Base-by-base conservation (phyloP, 306 rosid genomes). In the Trifolium fragiferum region DNA sequence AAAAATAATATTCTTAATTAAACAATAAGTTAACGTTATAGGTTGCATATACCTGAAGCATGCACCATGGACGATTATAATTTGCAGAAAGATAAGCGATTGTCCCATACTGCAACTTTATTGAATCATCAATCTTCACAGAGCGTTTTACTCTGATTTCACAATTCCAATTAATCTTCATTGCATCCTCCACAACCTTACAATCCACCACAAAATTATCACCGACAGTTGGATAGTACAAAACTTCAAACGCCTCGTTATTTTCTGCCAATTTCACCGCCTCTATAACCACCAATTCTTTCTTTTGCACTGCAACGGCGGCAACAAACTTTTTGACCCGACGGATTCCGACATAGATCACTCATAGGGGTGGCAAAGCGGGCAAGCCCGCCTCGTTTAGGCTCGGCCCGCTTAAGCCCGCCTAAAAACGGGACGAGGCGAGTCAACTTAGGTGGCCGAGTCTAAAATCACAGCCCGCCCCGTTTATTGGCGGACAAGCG, bases 111-210 rank as follows among this genome's bases (percentile, higher is more conserved):
- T 37, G 10, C 2, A 37, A 1, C 0, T 1, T 0, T 7, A 8
- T 81, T 25, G 90, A 77, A 71, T 86, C 89, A 35, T 82, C 92
- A 0, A 88, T 71, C 79, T 92, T 92, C 82, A 69, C 7, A 1
- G 86, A 70, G 82, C 82, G 80, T 73, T 90, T 90, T 49, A 90
- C 89, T 80, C 87, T 88, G 76, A 84, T 62, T 57, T 89, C 89
- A 0, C 72, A 54, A 2, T 68, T 19, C 97, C 93, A 92, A 6
- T 6, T 5, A 33, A 77, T 44, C 0, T 53, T 82, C 78, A 77
- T 8, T 0, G 87, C 85, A 68, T 68, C 80, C 30, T 90, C 84
- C 72, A 92, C 90, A 43, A 44, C 41, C 75, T 86, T 88, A 0
- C 83, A 85, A 43, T 80, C 85, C 60, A 92, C 82, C 66, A 92